Evolutionary conservation across 1,284 basidiomycete genomes (phyloP).

Genomic region (Tilletia horrida): DNA sequence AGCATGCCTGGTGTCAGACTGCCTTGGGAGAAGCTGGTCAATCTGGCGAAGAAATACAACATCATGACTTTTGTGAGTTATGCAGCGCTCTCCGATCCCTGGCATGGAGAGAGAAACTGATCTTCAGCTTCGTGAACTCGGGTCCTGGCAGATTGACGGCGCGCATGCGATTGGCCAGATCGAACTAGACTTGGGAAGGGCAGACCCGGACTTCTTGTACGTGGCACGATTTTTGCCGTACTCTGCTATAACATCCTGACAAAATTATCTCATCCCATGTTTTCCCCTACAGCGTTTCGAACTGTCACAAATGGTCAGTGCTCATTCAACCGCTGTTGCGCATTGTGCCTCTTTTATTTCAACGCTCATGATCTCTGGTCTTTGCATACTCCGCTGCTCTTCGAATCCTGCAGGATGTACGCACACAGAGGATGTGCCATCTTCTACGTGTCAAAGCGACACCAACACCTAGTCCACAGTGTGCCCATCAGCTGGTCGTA

Average conservation of each 20-base stretch:
- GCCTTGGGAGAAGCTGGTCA: slow-evolving; percentile 73
- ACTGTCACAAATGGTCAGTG: slow-evolving; percentile 36
- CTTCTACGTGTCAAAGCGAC: slow-evolving; percentile 73
- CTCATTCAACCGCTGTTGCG: neutral
- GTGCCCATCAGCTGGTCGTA: slow-evolving; percentile 72
- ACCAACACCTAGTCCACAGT: slow-evolving; percentile 72
- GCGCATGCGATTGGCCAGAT: slow-evolving; percentile 73
- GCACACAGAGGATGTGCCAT: slow-evolving; percentile 70
- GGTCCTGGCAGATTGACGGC: slow-evolving; percentile 63
- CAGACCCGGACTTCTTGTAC: slow-evolving; percentile 52
- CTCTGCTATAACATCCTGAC: neutral
- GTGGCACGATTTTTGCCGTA: neutral
- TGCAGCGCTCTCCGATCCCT: too few relatives aligned
- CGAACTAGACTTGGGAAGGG: slow-evolving; percentile 44
- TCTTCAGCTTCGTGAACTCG: neutral
- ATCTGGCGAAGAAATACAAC: slow-evolving; percentile 34
- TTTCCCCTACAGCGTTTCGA: slow-evolving; percentile 24
- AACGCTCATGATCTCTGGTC: neutral
- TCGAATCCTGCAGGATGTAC: slow-evolving; percentile 74
- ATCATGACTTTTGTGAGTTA: slow-evolving; percentile 40
- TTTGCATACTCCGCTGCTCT: slow-evolving; percentile 57
- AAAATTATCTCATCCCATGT: neutral
- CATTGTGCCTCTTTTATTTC: too few relatives aligned
- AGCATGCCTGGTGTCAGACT: slow-evolving; percentile 69
- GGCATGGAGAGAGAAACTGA: neutral